A percentile compares a stretch with the other conserved stretches of the same genome.
These are phyloP conservation scores for Podospora conica DNA, from an alignment of 495 filamentous ascomycete genomes.

Conservation along the genomic window DNA sequence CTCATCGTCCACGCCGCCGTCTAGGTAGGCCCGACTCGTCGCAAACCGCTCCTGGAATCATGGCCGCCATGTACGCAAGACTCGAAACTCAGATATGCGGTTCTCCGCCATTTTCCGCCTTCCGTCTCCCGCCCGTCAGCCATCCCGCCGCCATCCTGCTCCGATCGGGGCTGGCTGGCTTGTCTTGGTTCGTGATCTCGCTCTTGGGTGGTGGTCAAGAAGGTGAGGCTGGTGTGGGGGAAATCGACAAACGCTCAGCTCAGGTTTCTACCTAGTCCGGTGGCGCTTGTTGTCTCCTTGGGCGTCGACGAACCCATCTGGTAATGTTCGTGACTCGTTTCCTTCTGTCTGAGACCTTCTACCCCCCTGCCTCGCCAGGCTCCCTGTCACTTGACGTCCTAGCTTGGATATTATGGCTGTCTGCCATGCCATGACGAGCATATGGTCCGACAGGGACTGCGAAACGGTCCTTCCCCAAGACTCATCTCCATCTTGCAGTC, in stretches of 20 bases:
- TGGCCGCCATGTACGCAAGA: neutral
- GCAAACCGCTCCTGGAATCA: neutral
- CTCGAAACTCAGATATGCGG: neutral
- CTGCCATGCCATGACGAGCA: neutral
- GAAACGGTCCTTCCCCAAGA: neutral
- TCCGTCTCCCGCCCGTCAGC: neutral
- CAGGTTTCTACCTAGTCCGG: neutral
- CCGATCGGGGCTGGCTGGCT: constrained; percentile 6
- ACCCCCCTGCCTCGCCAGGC: neutral
- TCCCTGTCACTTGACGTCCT: neutral
- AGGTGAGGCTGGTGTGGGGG: neutral
- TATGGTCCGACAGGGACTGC: neutral
- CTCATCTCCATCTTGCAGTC: neutral
- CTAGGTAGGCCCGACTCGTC: neutral
- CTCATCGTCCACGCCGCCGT: neutral
- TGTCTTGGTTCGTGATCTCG: neutral
- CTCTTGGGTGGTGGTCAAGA: neutral
- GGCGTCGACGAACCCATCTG: neutral
- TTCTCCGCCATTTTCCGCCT: neutral
- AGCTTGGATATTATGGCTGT: neutral
- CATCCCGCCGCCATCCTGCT: neutral
- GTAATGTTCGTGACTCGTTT: neutral
- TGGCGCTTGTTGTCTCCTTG: neutral
- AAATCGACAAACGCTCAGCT: neutral
- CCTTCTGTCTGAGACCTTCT: neutral